A percentile compares a stretch with the other conserved stretches of the same genome.
Evolutionary conservation across 176 grass and related monocot genomes (phyloP).

Genomic region (Aegilops longissima): DNA sequence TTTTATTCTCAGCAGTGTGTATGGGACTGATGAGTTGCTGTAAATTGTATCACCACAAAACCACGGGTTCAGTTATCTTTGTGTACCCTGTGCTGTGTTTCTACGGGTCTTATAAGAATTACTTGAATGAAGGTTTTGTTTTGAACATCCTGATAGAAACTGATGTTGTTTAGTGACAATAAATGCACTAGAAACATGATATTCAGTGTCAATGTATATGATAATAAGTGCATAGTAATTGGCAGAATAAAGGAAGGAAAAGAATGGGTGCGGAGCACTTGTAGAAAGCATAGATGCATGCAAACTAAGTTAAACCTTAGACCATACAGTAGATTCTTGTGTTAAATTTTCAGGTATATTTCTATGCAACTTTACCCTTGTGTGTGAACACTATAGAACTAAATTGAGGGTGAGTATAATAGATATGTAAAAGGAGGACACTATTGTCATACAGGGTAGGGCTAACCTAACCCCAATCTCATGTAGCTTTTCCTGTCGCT

Average conservation of each 20-base stretch:
- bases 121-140: background rate
- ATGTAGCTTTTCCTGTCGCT: background rate
- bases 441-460: background rate
- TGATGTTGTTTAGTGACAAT: background rate
- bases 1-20: slow-evolving; percentile 74
- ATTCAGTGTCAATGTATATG: background rate
- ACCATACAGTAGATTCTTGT: background rate
- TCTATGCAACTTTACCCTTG: background rate
- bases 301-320: background rate
- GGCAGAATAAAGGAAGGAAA: background rate
- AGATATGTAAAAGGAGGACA: background rate
- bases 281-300: background rate
- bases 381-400: background rate
- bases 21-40: slow-evolving; percentile 55
- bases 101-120: background rate
- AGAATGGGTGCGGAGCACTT: background rate
- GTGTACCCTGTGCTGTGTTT: background rate
- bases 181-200: background rate
- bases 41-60: slow-evolving; percentile 18
- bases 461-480: background rate
- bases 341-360: background rate
- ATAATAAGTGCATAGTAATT: background rate
- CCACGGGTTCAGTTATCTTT: background rate
- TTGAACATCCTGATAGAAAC: background rate
- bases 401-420: background rate